These are phyloP conservation scores for Butyriboletus loyo DNA, from an alignment of 768 basidiomycete genomes.

Conservation along the genomic window DNA sequence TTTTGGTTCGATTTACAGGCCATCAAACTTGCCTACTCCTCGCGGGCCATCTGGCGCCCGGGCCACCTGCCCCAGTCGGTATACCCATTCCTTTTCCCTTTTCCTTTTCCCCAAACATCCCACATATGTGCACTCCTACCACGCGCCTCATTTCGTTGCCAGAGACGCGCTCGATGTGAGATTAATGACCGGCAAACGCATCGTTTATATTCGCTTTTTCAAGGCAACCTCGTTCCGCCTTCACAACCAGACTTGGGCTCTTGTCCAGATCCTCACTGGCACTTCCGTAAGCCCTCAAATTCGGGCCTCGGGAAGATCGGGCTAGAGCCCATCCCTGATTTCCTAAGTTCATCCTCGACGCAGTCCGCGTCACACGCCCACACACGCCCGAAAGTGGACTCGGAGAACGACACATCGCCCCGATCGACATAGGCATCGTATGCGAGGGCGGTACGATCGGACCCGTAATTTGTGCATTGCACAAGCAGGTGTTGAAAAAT, in stretches of 20 bases:
- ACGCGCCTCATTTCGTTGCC: neutral
- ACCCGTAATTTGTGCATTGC: constrained; percentile 47
- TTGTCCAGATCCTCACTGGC: neutral
- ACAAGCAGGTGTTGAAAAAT: constrained; percentile 42
- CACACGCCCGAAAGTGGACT: neutral
- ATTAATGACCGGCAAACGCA: constrained; percentile 60
- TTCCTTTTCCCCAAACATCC: too few relatives aligned
- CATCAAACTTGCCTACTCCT: constrained; percentile 83
- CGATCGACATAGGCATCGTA: constrained; percentile 60
- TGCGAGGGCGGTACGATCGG: constrained; percentile 51
- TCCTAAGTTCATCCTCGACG: constrained; percentile 49
- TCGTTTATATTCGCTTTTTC: constrained; percentile 60
- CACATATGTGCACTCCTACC: neutral
- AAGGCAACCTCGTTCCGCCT: neutral
- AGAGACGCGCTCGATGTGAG: constrained; percentile 82
- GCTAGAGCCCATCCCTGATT: constrained; percentile 60
- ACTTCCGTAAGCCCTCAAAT: neutral
- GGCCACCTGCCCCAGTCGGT: too few relatives aligned
- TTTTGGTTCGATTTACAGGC: constrained; percentile 89
- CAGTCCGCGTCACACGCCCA: constrained; percentile 39
- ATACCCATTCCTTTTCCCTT: too few relatives aligned
- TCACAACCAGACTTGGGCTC: neutral
- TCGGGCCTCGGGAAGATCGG: constrained; percentile 26
- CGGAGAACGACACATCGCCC: constrained; percentile 42
- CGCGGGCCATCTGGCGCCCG: too few relatives aligned